Evolutionary conservation across 176 grass and related monocot species (phyloP).

Genomic region (Stipa capillata): DNA sequence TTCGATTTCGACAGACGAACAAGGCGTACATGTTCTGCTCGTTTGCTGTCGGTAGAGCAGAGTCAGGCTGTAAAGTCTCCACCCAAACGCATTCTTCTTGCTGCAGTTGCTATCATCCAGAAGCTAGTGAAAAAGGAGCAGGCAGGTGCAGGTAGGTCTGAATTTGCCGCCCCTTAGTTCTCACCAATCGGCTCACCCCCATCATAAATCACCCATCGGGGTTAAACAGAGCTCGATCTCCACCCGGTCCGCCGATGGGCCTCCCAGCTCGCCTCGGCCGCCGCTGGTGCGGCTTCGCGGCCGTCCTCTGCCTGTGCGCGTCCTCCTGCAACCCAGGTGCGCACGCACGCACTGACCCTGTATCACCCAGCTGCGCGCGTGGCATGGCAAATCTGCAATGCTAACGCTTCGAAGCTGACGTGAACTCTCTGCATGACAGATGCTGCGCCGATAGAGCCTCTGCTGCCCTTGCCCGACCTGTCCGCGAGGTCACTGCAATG

Average conservation of each 20-base stretch:
- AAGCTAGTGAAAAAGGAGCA: neutral
- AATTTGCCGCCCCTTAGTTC: neutral
- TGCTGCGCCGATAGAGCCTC: neutral
- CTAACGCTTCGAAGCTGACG: neutral
- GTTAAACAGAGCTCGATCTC: neutral
- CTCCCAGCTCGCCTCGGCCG: neutral
- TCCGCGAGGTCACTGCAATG: constrained; percentile 33
- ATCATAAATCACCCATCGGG: neutral
- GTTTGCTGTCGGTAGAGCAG: neutral
- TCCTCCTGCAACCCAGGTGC: constrained; percentile 21
- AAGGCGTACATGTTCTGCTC: neutral
- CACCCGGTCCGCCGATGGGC: constrained; percentile 9
- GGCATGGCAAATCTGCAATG: no score
- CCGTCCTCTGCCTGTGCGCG: constrained; percentile 20
- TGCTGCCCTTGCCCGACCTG: neutral
- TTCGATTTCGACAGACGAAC: neutral
- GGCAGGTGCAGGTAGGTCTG: constrained; percentile 31
- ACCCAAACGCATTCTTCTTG: neutral
- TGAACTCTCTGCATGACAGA: neutral
- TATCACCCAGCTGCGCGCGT: neutral
- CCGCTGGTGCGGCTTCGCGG: constrained; percentile 2
- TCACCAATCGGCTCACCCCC: neutral
- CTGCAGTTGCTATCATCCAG: neutral
- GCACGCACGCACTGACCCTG: neutral
- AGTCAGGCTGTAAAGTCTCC: neutral